Percentiles rank a stretch among this genome's conserved stretches.
phyloP scores from a whole-genome alignment of 2,329 filamentous ascomycete genomes.

The Colletotrichum sp. region DNA sequence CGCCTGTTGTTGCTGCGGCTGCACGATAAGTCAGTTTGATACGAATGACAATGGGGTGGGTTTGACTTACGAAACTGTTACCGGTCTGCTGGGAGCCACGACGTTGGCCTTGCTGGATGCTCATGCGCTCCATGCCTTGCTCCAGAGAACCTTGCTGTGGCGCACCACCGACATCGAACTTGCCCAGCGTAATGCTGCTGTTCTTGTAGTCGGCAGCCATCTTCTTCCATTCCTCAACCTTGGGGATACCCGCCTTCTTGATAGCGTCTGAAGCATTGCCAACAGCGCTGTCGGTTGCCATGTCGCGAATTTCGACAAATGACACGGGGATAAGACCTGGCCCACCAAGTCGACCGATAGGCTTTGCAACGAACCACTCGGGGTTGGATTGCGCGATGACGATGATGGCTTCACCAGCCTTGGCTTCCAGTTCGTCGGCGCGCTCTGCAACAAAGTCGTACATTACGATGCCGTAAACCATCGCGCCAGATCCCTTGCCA shows the following conservation, averaged over 20 bases:
- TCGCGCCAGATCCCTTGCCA: constrained; percentile 65
- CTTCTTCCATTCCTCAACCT: constrained; percentile 99
- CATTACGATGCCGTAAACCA: constrained; percentile 96
- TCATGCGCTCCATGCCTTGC: constrained; percentile 80
- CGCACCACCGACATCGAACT: constrained; percentile 68
- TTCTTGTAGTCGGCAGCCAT: constrained; percentile 99
- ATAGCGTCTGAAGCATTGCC: constrained; percentile 85
- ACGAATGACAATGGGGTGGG: not conserved
- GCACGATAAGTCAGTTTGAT: not conserved
- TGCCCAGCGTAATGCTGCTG: constrained; percentile 94
- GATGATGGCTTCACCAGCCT: constrained; percentile 94
- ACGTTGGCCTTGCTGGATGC: constrained; percentile 64
- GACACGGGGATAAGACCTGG: constrained; percentile 95
- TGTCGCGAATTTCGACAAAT: constrained; percentile 95
- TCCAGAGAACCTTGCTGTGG: constrained; percentile 58
- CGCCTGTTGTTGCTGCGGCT: constrained; percentile 26
- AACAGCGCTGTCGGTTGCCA: constrained; percentile 84
- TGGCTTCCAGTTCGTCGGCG: constrained; percentile 94
- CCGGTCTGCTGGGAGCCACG: constrained; percentile 43
- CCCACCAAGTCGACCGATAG: constrained; percentile 95
- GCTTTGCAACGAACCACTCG: constrained; percentile 99
- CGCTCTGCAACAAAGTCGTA: constrained; percentile 96
- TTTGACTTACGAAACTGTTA: constrained; percentile 50
- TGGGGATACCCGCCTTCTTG: constrained; percentile 85
- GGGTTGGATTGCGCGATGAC: constrained; percentile 98